Conservation (phyloP, 163 green algal species). For the Picocystis sp. region DNA sequence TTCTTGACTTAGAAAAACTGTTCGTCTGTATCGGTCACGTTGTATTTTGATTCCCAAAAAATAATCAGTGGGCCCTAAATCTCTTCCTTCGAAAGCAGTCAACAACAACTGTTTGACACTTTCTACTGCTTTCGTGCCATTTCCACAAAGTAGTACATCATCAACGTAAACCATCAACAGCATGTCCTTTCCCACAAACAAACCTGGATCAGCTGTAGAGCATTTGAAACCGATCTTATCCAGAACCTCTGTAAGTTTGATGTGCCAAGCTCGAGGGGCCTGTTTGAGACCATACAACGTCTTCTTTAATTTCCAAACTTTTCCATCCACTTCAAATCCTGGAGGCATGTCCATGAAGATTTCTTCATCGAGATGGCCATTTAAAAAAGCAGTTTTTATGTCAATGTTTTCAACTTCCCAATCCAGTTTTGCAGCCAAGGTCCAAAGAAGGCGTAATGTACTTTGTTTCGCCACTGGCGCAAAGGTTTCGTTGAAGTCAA, state of each 20-base stretch:
- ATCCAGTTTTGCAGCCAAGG: too few species aligned
- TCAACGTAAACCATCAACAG: conserved; percentile 1
- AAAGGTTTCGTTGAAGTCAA: conserved; percentile 4
- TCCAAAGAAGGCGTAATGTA: too few species aligned
- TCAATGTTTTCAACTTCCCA: conserved; percentile 22
- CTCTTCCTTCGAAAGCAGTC: conserved; percentile 11
- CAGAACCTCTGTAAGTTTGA: conserved; percentile 10
- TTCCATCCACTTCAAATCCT: conserved; percentile 5
- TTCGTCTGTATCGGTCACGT: conserved; percentile 7
- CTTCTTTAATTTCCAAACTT: conserved; percentile 17
- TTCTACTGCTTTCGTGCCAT: background rate
- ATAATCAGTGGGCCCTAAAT: conserved; percentile 17
- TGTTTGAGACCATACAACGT: conserved; percentile 30
- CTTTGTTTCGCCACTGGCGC: background rate
- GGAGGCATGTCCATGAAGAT: conserved; percentile 21
- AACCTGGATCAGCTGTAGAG: conserved; percentile 14
- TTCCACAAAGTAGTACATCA: conserved; percentile 4
- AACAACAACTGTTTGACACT: conserved; percentile 10
- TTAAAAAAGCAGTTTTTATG: conserved; percentile 34
- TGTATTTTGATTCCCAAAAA: conserved; percentile 27
- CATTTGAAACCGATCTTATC: conserved; percentile 12
- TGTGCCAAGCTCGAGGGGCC: conserved; percentile 21
- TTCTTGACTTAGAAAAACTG: conserved; percentile 16
- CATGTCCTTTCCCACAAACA: conserved; percentile 36
- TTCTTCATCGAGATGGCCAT: conserved; percentile 20